phyloP scores from a whole-genome alignment of 1,284 basidiomycete genomes.

The Amylostereum areolatum region DNA sequence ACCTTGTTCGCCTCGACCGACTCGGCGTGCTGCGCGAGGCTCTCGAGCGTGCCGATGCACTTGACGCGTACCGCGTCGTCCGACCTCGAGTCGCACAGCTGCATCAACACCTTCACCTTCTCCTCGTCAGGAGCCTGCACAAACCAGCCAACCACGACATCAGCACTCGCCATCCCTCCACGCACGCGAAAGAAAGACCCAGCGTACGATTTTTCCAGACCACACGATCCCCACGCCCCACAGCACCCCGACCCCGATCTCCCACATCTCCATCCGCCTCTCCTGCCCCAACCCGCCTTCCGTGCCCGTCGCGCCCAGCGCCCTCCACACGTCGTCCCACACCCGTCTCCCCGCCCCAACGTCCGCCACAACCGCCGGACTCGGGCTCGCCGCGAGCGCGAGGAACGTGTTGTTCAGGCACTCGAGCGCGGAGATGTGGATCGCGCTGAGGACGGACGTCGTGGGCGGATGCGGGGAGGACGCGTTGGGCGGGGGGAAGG shows the following conservation, averaged over 20 bases:
- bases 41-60: constrained; percentile 78
- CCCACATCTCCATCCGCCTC: constrained; percentile 63
- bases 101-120: constrained; percentile 63
- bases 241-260: constrained; percentile 67
- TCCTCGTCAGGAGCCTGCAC: constrained; percentile 47
- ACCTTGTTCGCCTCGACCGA: constrained; percentile 71
- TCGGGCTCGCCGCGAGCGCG: constrained; percentile 51
- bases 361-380: constrained; percentile 35
- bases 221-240: constrained; percentile 73
- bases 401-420: constrained; percentile 90
- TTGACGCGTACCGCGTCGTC: constrained; percentile 62
- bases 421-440: constrained; percentile 83
- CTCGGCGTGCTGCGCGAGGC: constrained; percentile 65
- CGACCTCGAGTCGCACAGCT: constrained; percentile 50
- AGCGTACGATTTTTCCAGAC: constrained; percentile 51
- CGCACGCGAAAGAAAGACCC: constrained; percentile 10
- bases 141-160: not conserved
- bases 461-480: constrained; percentile 78
- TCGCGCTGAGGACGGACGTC: constrained; percentile 73
- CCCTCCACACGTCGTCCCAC: constrained; percentile 59
- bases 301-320: constrained; percentile 52
- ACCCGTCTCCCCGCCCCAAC: constrained; percentile 42
- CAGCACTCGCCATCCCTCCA: not conserved
- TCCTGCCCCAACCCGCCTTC: constrained; percentile 56
- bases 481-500: constrained; percentile 69